Base-by-base conservation (phyloP, 2,329 filamentous ascomycete species). In the Dactylellina parvicollis region DNA sequence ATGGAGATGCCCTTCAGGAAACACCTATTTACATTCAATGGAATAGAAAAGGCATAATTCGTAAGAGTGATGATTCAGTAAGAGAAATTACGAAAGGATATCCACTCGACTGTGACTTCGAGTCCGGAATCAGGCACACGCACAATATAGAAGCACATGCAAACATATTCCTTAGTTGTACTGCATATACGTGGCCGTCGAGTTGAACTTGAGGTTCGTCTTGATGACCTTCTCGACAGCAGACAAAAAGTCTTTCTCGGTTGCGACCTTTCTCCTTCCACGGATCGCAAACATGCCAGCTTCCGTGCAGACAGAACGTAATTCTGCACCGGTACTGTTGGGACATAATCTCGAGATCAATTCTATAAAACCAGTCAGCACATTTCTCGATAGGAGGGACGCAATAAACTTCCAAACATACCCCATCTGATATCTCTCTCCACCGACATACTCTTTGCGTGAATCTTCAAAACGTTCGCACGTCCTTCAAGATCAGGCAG, bases 181-280 rank as follows among this genome's bases (percentile, higher is more conserved):
- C 84, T 98, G 95, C 87, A 95, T 95, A 84, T 99, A 99, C 75
- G 91, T 92, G 54, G 95, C 94, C 71, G 95, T 99, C 69, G 91
- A 96, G 87, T 97, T 98, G 86, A 99, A 99, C 88, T 99, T 99
- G 81, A 96, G 85, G 83, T 98, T 97, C 78, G 91, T 93, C 87
- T 97, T 96, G 85, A 98, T 98, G 76, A 99, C 95, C 88, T 99
- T 99, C 85, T 99, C 95, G 74, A 99, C 95, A 1, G 95, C 94
- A 67, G 92, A 93, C 78, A 99, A 83, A 83, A 99, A 99, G 83
- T 99, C 95, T 87, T 99, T 98, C 86, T 99, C 95, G 0, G 93
- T 94, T 0, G 95, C 95, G 14, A 99, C 92, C 90, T 99, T 99
- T 83, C 95, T 89, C 81, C 95, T 85, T 36, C 92, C 92, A 49